Conservation (phyloP, 73 alveolate genomes). For the Paramecium pentaurelia region DNA sequence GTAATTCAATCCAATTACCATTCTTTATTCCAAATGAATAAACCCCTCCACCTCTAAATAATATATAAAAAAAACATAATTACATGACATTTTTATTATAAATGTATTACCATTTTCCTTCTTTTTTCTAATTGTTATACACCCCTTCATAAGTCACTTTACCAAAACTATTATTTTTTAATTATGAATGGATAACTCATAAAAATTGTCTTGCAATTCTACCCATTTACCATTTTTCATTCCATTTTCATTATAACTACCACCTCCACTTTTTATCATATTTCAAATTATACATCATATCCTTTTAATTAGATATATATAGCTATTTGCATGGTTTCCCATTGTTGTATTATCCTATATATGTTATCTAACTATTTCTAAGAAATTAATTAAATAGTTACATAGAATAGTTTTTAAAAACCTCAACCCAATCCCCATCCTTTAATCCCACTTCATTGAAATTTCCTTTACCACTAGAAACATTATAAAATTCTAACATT, state of each 20-base stretch:
- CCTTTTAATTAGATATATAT: neutral
- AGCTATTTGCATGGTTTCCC: neutral
- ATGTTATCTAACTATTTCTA: neutral
- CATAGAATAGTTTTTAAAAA: neutral
- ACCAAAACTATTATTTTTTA: neutral
- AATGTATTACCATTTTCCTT: neutral
- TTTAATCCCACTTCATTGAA: neutral
- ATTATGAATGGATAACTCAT: neutral
- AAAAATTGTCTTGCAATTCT: neutral
- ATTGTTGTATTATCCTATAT: neutral
- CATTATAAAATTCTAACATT: neutral
- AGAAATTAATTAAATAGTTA: too few relatives aligned
- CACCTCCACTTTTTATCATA: neutral
- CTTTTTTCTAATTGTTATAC: neutral
- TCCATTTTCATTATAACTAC: neutral
- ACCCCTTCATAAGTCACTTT: neutral
- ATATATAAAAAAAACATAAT: neutral
- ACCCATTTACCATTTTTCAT: neutral
- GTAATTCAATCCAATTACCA: neutral
- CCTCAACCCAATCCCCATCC: neutral
- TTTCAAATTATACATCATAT: neutral
- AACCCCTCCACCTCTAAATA: neutral
- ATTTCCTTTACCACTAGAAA: neutral
- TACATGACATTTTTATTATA: neutral
- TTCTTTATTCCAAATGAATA: neutral